Evolutionary conservation across 1,139 yeast species (phyloP), one percentile per base, ranked within the genome.

Genomic region (Candida glucosophila): DNA sequence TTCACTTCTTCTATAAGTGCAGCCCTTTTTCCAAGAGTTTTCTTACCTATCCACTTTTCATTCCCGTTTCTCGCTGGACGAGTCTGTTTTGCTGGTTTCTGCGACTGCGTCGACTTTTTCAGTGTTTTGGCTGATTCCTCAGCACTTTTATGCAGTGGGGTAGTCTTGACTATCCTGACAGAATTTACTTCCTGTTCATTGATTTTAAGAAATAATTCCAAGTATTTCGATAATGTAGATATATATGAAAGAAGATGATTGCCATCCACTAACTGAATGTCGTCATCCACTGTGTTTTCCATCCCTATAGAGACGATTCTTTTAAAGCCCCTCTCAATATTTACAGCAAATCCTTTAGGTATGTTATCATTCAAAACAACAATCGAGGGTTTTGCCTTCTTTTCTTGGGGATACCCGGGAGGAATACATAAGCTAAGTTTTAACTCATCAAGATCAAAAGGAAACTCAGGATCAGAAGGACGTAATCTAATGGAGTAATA

Each of bases 381-480:
- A 2, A 73, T 55, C 4, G 64, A 48, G 1, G 77, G 76, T 14
- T 37, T 33, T n/a, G 41, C 45, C 11, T 39, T 41, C 23, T 37
- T 41, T 15, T 45, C 47, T 19, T 49, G 39, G 0, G 88, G 88
- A 40, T 77, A 79, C 15, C 51, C 52, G 2, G 46, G 40, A 0
- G 90, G 86, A 4, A 80, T 55, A 25, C 62, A 52, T 24, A 80
- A 47, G 28, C 70, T 66, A 17, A 79, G 40, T 26, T 67, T 59
- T 29, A 80, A 55, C 12, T 46, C 40, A 6, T 63, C 66, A 16
- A 80, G 48, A 31, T 76, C 83, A 42, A 64, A 79, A 0, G 88
- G 81, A 43, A 80, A 80, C 20, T 78, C 82, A 0, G 88, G 88
- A 43, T 78, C 90, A 0, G 78, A 62, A 0, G 90, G 88, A 12